These are phyloP conservation scores for Colletotrichum phormii DNA, from an alignment of 2,329 filamentous ascomycete species.

Conservation along the genomic window DNA sequence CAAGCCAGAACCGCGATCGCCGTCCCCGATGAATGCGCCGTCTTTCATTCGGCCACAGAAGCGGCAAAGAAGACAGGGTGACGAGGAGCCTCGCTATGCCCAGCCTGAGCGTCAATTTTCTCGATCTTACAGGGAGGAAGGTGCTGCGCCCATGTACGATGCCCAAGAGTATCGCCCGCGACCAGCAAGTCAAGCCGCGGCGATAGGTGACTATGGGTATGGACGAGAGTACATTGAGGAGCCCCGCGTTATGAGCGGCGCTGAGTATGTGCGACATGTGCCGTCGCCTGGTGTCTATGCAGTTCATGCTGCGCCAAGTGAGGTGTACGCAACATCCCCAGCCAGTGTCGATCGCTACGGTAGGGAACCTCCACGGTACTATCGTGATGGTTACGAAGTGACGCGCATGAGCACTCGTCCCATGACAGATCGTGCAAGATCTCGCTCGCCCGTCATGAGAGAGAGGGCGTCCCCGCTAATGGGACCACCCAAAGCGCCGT, in stretches of 20 bases:
- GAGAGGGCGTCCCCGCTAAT: slow-evolving; percentile 61
- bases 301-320: slow-evolving; percentile 51
- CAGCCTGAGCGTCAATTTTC: slow-evolving; percentile 48
- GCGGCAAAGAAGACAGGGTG: slow-evolving; percentile 60
- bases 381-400: slow-evolving; percentile 55
- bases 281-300: slow-evolving; percentile 51
- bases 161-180: slow-evolving; percentile 41
- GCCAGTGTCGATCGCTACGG: slow-evolving; percentile 58
- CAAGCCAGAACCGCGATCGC: slow-evolving; percentile 74
- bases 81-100: slow-evolving; percentile 55
- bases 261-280: slow-evolving; percentile 50
- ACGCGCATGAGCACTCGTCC: slow-evolving; percentile 61
- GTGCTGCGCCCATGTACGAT: slow-evolving; percentile 45
- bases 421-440: slow-evolving; percentile 59
- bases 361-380: slow-evolving; percentile 55
- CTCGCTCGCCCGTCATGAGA: slow-evolving; percentile 59
- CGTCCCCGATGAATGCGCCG: slow-evolving; percentile 67
- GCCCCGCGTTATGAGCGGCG: slow-evolving; percentile 43
- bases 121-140: slow-evolving; percentile 44
- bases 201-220: slow-evolving; percentile 41
- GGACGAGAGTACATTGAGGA: slow-evolving; percentile 49
- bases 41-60: slow-evolving; percentile 68
- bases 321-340: slow-evolving; percentile 51
- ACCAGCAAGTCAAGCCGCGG: slow-evolving; percentile 38
- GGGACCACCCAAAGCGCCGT: slow-evolving; percentile 62